Base-by-base conservation (phyloP, 495 filamentous ascomycete species). In the Delitschia confertaspora region DNA sequence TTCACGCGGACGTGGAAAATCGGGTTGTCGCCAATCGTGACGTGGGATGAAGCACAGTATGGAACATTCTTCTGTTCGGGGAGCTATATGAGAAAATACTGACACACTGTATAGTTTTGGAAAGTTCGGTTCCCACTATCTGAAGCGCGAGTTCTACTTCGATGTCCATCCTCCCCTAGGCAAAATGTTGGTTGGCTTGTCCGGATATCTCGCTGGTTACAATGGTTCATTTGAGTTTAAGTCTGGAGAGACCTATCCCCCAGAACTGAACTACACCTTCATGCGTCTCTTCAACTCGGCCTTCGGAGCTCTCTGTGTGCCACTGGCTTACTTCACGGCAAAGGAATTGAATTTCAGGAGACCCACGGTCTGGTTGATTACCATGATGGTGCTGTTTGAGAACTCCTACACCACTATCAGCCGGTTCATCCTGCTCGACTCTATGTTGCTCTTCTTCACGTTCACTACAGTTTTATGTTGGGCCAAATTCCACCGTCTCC, bases 221-320 rank as follows among this genome's bases (percentile, higher is more conserved):
- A 98, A 98, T 74, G 91, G 91, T 24, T 94, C 93, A 1, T 98
- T 98, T 67, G 93, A 96, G 64, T 98, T 98, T 77, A 98, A 98
- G 63, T 95, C 89, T 18, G 91, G 91, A 55, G 91, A 96, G 62
- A 84, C 73, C 32, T 98, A 98, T 59, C 91, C 91, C 1, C 74
- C 78, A 50, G 87, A 95, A 57, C 70, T 98, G 58, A 83, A 98
- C 70, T 98, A 95, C 63, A 93, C 88, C 46, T 95, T 94, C 61
- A 98, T 98, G 91, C 82, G 91, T 49, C 73, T 91, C 24, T 98
- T 98, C 77, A 98, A 98, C 67, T 80, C 91, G 42, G 75, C 85
- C 35, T 98, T 95, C 65, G 91, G 91, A 29, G 88, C 85, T 38
- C 70, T 89, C 19, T 95, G 88, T 60, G 80, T 98, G 25, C 91